Conservation (phyloP, 495 filamentous ascomycete species). For the Penicillium paxilli region DNA sequence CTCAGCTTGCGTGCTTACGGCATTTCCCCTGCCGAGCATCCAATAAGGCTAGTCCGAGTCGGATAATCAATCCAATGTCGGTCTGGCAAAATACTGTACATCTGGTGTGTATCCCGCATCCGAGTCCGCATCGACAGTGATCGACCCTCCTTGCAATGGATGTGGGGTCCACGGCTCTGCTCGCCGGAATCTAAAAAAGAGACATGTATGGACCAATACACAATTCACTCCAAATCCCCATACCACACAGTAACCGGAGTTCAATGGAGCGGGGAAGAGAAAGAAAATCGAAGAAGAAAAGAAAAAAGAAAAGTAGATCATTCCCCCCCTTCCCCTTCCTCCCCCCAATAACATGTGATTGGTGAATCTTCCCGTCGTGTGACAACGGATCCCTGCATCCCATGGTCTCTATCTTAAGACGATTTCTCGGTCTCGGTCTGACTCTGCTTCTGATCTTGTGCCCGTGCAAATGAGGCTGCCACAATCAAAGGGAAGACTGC, state of each 20-base stretch:
- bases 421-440: conserved; percentile 4
- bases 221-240: no score
- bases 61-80: not conserved
- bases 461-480: conserved; percentile 81
- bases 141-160: not conserved
- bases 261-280: not conserved
- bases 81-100: not conserved
- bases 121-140: no score
- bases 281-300: not conserved
- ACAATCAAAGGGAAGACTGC: conserved; percentile 92
- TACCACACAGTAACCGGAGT: no score
- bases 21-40: not conserved
- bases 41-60: not conserved
- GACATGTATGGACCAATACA: no score
- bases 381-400: conserved; percentile 19
- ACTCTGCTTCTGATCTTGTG: conserved; percentile 1
- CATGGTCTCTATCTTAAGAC: not conserved
- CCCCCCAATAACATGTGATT: no score
- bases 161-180: not conserved
- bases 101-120: no score
- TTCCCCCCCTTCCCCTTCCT: not conserved
- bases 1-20: not conserved
- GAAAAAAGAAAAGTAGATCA: not conserved
- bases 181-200: not conserved
- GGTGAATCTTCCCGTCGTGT: not conserved